Evolutionary conservation across 208 protist species (phyloP), one percentile per base, ranked within the genome.

Genomic region (Leishmania tropica): DNA sequence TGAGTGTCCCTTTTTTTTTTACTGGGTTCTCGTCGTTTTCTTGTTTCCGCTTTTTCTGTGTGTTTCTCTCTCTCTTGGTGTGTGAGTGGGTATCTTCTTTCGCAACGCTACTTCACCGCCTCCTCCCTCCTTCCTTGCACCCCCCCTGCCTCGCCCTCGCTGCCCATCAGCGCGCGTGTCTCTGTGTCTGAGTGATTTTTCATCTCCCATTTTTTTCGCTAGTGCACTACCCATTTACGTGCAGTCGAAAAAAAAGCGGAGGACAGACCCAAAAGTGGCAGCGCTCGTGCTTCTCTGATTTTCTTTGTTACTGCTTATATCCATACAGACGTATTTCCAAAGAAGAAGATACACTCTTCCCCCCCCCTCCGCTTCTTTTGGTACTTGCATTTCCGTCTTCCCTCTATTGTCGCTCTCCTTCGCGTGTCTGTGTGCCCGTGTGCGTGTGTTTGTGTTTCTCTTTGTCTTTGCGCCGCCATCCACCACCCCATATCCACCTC

Each of bases 201-300:
- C 24, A 75, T 80, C 15, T 73, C 64, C 24, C 71, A 37, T 76
- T 80, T 74, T 78, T 79, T 47, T 79, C 70, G 60, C 65, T 67
- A 72, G 72, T 70, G 10, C 53, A 56, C 15, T 74, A 17, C 56
- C 48, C 56, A 54, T 81, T 76, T 35, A 48, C 37, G 11, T 54
- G 51, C 10, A 79, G 40, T 21, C 21, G 47, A 72, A 42, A 37
- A 83, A 74, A 79, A 62, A 11, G 28, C 60, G 31, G 31, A 74
- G 28, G 37, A 37, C 40, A 47, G 37, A 64, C n/a, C 31, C 19
- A 60, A 65, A 45, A 40, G 65, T 62, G 40, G 10, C 6, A 54
- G 31, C 28, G 19, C 40, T 62, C n/a, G 35, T 47, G 21, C 68
- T 53, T n/a, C 28, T 76, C 21, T 37, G 5, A 35, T 75, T 56